Evolutionary conservation across 2,329 filamentous ascomycete species (phyloP), one percentile per base, ranked within the genome.

Genomic region (Colletotrichum endophyticum): DNA sequence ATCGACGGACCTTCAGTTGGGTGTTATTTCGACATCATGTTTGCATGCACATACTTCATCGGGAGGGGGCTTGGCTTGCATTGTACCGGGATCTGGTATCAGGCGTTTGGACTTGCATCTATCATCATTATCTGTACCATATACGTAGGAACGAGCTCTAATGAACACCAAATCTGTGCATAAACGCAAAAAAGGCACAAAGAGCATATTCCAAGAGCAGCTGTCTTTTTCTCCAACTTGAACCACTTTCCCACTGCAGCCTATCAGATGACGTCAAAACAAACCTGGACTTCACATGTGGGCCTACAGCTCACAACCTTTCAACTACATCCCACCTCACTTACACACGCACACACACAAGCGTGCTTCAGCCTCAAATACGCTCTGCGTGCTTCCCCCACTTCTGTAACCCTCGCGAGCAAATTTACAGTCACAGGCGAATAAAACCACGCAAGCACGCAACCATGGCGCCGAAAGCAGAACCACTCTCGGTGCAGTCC

Each of bases 401-500:
- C 15, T 39, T 39, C 36, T 39, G 36, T 5, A 39, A 19, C 36
- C 36, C 7, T 8, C 36, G 8, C 15, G 8, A 8, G 36, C 15
- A 39, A 39, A 39, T 39, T 39, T 39, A 39, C 36, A 16, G 36
- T 39, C 36, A 39, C 15, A 39, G 36, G 36, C 36, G 3, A 3
- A 16, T 8, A 16, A 39, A 39, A 2, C 15, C 15, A 39, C 36
- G 36, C 16, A 39, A 27, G 22, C 11, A 27, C 8, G 34, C 15
- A 70, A 67, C 77, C 59, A 88, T 88, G 87, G 73, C 85, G 57
- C 77, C 81, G 66, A 81, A 80, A 78, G 56, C 44, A 27, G n/a
- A 85, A 82, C 86, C 88, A n/a, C 82, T 92, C 77, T 91, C 94
- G 81, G 90, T 96, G 75, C 86, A 92, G 63, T 85, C 90, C 63